These are phyloP conservation scores for Chimonanthus salicifolius DNA, from an alignment of 164 flowering plant genomes.

Conservation along the genomic window DNA sequence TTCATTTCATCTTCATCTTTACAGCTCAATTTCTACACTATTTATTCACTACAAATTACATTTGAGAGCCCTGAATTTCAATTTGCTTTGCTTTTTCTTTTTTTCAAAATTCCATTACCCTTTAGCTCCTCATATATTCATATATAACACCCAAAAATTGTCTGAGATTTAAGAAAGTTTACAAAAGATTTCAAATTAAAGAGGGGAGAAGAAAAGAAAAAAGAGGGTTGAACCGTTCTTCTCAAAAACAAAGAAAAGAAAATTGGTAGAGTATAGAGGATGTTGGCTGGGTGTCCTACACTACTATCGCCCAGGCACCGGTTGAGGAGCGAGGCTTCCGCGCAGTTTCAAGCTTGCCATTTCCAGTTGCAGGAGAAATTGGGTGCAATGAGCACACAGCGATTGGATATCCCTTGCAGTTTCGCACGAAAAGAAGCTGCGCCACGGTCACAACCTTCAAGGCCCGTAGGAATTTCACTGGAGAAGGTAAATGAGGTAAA, in stretches of 20 bases:
- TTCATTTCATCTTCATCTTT: conserved; percentile 9
- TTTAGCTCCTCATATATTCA: conserved; percentile 26
- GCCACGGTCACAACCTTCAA: conserved; percentile 47
- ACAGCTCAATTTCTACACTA: conserved; percentile 23
- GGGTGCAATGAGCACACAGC: conserved; percentile 84
- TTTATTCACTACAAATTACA: conserved; percentile 8
- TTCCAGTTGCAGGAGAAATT: conserved; percentile 33
- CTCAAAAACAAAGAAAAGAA: conserved; percentile 12
- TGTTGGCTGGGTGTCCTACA: conserved; percentile 98
- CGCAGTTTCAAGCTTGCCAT: conserved; percentile 77
- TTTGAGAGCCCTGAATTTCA: conserved; percentile 5
- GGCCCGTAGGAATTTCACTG: conserved; percentile 58
- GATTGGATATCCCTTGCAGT: conserved; percentile 76
- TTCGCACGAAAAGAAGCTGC: conserved; percentile 58
- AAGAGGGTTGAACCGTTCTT: not conserved
- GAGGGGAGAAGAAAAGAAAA: not conserved
- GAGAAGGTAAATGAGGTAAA: conserved; percentile 49
- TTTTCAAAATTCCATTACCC: conserved; percentile 5
- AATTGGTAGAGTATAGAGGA: conserved; percentile 50
- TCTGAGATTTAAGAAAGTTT: conserved; percentile 5
- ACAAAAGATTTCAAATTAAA: conserved; percentile 10
- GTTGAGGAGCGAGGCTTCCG: conserved; percentile 72
- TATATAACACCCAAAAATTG: conserved; percentile 2
- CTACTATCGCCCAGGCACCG: conserved; percentile 91
- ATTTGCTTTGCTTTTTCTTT: not conserved